A percentile compares a stretch with the other conserved stretches of the same genome.
phyloP scores from a whole-genome alignment of 305 asterid species.

The Ilex paraguariensis region DNA sequence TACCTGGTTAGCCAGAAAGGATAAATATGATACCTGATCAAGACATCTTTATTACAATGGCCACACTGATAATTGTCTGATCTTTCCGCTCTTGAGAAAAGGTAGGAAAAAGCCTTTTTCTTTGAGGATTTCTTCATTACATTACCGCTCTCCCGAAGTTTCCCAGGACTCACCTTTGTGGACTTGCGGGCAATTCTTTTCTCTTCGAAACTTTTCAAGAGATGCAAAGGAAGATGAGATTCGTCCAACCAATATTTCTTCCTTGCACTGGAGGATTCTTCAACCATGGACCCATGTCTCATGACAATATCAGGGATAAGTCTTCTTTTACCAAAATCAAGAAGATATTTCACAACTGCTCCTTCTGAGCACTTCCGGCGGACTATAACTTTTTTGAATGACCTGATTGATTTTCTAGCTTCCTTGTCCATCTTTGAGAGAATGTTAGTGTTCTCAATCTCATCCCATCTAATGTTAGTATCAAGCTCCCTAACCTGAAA shows the following conservation, averaged over 20 bases:
- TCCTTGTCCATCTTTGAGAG: conserved; percentile 49
- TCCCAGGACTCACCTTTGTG: conserved; percentile 34
- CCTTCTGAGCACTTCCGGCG: conserved; percentile 76
- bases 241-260: conserved; percentile 91
- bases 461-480: conserved; percentile 83
- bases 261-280: conserved; percentile 55
- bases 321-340: conserved; percentile 95
- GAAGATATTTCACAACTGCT: conserved; percentile 58
- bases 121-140: conserved; percentile 26
- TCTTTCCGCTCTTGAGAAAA: conserved; percentile 76
- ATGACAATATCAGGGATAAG: conserved; percentile 76
- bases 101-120: conserved; percentile 69
- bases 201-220: conserved; percentile 79
- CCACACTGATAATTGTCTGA: conserved; percentile 53
- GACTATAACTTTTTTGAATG: conserved; percentile 72
- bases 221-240: conserved; percentile 72
- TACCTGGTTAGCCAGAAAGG: too few relatives aligned
- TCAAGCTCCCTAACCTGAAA: conserved; percentile 86
- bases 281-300: conserved; percentile 58
- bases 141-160: conserved; percentile 34
- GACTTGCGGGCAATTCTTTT: conserved; percentile 75
- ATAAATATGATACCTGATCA: conserved; percentile 40
- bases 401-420: conserved; percentile 51
- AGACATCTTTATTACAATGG: conserved; percentile 72
- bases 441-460: conserved; percentile 50